These are phyloP conservation scores for Cladosporium sp. DNA, from an alignment of 2,329 filamentous ascomycete species.

Conservation along the genomic window DNA sequence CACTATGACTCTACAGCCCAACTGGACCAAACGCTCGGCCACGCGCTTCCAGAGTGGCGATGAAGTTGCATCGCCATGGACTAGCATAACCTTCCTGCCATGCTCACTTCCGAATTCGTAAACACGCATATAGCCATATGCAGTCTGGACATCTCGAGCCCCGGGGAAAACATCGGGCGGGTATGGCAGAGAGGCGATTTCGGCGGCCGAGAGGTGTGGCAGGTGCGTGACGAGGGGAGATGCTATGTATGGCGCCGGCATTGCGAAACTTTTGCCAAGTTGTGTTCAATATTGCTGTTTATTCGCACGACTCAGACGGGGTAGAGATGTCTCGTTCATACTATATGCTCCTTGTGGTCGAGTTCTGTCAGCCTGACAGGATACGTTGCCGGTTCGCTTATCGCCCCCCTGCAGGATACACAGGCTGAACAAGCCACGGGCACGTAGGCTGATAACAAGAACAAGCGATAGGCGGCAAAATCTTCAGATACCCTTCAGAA, in stretches of 20 bases:
- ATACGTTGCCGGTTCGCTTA: no score
- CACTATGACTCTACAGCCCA: conserved; percentile 30
- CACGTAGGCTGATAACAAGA: no score
- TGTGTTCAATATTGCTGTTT: no score
- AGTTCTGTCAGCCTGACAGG: no score
- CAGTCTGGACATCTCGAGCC: conserved; percentile 28
- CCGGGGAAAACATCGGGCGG: conserved; percentile 29
- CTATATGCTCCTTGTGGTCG: no score
- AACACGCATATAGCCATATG: conserved; percentile 29
- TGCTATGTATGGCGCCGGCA: background rate
- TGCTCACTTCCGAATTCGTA: conserved; percentile 31
- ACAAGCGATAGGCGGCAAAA: no score
- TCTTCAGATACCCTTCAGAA: no score
- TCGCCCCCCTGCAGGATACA: no score
- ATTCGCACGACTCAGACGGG: no score
- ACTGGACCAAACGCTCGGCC: conserved; percentile 24
- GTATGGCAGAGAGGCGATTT: conserved; percentile 26
- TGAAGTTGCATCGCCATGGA: conserved; percentile 29
- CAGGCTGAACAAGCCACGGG: no score
- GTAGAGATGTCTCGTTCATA: no score
- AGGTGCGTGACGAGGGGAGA: conserved; percentile 29
- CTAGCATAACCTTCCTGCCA: conserved; percentile 29
- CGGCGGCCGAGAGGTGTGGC: conserved; percentile 24
- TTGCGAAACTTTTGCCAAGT: no score
- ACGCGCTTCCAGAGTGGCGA: conserved; percentile 20